These are phyloP conservation scores for Corrigiola litoralis DNA, from an alignment of 179 eudicot genomes.

Conservation along the genomic window DNA sequence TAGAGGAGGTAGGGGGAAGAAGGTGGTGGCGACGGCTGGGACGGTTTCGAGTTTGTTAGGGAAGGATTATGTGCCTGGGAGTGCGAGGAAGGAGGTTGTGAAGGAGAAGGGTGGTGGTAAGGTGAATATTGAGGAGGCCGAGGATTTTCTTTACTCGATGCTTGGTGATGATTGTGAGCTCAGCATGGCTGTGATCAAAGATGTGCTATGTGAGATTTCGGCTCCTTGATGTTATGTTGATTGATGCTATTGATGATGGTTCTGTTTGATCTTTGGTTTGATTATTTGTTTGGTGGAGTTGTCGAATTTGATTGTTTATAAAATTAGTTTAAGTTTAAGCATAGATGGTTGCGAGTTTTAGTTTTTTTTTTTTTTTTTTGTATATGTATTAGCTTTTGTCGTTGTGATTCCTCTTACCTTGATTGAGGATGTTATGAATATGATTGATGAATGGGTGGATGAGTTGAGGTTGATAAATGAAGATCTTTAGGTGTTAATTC, in stretches of 20 bases:
- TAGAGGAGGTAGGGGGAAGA: constrained; percentile 42
- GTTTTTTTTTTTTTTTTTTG: not conserved
- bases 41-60: constrained; percentile 61
- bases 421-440: constrained; percentile 12
- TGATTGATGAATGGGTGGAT: not conserved
- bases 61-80: constrained; percentile 56
- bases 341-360: not conserved
- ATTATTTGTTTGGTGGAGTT: not conserved
- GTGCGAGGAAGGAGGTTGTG: constrained; percentile 33
- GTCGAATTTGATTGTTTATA: not conserved
- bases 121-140: constrained; percentile 49
- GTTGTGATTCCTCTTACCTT: not conserved
- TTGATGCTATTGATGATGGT: not conserved
- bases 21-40: constrained; percentile 68
- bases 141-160: constrained; percentile 81
- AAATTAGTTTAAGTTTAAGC: not conserved
- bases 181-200: constrained; percentile 72
- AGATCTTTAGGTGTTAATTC: too few species aligned
- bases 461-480: not conserved
- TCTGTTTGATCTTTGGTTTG: not conserved
- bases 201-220: constrained; percentile 67
- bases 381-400: not conserved
- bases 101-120: constrained; percentile 31
- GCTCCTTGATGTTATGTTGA: not conserved
- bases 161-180: constrained; percentile 72